Percentiles rank a stretch among this genome's conserved stretches.
Conservation (phyloP, 805 yeast species). For the Peterozyma toletana region DNA sequence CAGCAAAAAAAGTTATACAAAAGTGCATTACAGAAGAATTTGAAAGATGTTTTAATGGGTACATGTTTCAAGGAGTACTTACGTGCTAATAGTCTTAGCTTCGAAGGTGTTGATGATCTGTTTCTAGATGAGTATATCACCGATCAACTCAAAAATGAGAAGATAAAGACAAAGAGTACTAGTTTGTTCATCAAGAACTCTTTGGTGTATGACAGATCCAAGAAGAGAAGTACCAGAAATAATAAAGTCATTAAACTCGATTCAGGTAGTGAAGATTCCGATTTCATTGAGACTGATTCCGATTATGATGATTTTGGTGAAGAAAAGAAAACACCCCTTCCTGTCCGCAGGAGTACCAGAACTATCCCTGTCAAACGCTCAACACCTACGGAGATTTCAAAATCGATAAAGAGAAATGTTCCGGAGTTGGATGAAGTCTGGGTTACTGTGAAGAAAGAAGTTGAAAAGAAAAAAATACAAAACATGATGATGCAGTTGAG, state of each 20-base stretch:
- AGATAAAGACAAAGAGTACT: not conserved
- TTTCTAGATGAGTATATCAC: slow-evolving; percentile 34
- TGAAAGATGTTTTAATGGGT: slow-evolving; percentile 37
- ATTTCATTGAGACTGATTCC: slow-evolving; percentile 5
- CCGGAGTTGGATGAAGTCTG: slow-evolving; percentile 12
- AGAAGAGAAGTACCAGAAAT: slow-evolving; percentile 5
- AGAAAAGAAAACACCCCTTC: not conserved
- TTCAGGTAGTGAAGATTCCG: slow-evolving; percentile 9
- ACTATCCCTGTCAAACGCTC: not conserved
- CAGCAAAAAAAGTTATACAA: slow-evolving; percentile 61
- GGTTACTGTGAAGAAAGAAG: slow-evolving; percentile 28
- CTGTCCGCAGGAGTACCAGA: not conserved
- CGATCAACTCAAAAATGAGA: slow-evolving; percentile 15
- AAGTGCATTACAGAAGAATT: slow-evolving; percentile 35
- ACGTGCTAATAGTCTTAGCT: slow-evolving; percentile 25
- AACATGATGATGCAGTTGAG: slow-evolving; percentile 81
- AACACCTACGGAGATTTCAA: not conserved
- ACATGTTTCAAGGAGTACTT: slow-evolving; percentile 46
- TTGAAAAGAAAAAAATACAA: slow-evolving; percentile 47
- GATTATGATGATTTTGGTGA: slow-evolving; percentile 10
- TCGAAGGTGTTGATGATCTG: slow-evolving; percentile 12
- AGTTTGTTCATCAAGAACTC: not conserved
- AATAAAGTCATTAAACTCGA: not conserved
- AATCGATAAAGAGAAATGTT: not conserved
- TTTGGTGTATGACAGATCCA: not conserved